Percentiles rank a stretch among this genome's conserved stretches.
These are phyloP conservation scores for Sporothrix globosa DNA, from an alignment of 2,329 filamentous ascomycete species.

Conservation along the genomic window DNA sequence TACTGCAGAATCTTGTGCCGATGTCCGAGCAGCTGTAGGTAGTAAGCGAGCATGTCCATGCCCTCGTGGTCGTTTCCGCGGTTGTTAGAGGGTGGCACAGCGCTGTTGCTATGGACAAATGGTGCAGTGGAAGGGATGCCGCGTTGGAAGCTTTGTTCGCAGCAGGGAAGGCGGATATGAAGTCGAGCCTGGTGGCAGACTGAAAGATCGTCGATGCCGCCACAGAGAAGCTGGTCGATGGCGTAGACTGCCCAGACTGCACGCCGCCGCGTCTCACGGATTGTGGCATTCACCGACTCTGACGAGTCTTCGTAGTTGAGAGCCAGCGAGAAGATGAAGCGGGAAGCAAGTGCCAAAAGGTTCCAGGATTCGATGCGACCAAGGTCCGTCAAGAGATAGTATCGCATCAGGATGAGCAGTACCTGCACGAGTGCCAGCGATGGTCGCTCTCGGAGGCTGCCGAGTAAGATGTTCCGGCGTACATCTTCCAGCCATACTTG, in stretches of 20 bases:
- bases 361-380: background rate
- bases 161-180: slow-evolving; percentile 33
- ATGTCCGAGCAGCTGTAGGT: too few species aligned
- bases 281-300: background rate
- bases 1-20: slow-evolving; percentile 18
- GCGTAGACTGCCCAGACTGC: slow-evolving; percentile 41
- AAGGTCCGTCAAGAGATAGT: background rate
- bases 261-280: slow-evolving; percentile 38
- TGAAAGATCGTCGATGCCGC: slow-evolving; percentile 41
- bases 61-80: too few species aligned
- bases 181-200: slow-evolving; percentile 39
- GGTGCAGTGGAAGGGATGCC: slow-evolving; percentile 10
- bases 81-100: too few species aligned
- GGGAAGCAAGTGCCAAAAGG: slow-evolving; percentile 6
- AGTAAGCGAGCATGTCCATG: too few species aligned
- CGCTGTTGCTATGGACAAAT: too few species aligned
- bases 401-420: slow-evolving; percentile 10
- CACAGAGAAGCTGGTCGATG: slow-evolving; percentile 39
- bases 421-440: slow-evolving; percentile 12
- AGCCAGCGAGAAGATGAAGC: slow-evolving; percentile 1
- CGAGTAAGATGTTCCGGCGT: background rate
- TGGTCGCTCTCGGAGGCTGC: background rate
- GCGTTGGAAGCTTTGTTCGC: slow-evolving; percentile 23
- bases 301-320: slow-evolving; percentile 26
- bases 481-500: slow-evolving; percentile 12